A percentile compares a stretch with the other conserved stretches of the same genome.
phyloP scores from a whole-genome alignment of 1,284 basidiomycete genomes.

The Microstroma glucosiphilum region DNA sequence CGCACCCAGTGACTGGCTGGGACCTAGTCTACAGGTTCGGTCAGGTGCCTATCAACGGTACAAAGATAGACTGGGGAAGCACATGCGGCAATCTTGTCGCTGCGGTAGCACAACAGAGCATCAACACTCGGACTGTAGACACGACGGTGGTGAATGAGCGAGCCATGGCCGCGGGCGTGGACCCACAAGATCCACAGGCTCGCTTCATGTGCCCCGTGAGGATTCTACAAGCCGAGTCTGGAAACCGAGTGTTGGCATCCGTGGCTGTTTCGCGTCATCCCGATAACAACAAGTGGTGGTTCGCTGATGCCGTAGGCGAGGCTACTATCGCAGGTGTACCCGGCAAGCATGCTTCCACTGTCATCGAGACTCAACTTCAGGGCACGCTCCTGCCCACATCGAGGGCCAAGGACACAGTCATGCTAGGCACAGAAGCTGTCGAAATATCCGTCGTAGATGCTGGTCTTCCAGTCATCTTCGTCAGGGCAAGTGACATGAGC shows the following conservation, averaged over 20 bases:
- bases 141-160: not conserved
- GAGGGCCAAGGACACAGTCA: slow-evolving; percentile 20
- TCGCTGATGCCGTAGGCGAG: slow-evolving; percentile 22
- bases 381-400: no score
- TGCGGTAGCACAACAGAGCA: slow-evolving; percentile 37
- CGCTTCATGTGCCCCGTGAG: not conserved
- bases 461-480: slow-evolving; percentile 43
- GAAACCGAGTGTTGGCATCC: no score
- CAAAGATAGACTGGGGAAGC: slow-evolving; percentile 37
- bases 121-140: slow-evolving; percentile 21
- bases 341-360: slow-evolving; percentile 33
- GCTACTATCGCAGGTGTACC: slow-evolving; percentile 45
- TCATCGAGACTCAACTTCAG: slow-evolving; percentile 31
- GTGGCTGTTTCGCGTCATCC: no score
- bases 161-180: not conserved
- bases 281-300: slow-evolving; percentile 14
- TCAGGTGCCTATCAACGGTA: slow-evolving; percentile 40
- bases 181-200: not conserved
- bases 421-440: slow-evolving; percentile 17
- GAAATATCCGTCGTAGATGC: slow-evolving; percentile 38
- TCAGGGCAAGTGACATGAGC: slow-evolving; percentile 22
- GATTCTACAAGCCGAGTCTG: slow-evolving; percentile 13
- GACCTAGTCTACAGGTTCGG: slow-evolving; percentile 48
- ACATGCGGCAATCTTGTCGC: slow-evolving; percentile 48
- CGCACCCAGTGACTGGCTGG: not conserved